Conservation (phyloP, 2,329 filamentous ascomycete species). For the Dactylellina drechsleri region DNA sequence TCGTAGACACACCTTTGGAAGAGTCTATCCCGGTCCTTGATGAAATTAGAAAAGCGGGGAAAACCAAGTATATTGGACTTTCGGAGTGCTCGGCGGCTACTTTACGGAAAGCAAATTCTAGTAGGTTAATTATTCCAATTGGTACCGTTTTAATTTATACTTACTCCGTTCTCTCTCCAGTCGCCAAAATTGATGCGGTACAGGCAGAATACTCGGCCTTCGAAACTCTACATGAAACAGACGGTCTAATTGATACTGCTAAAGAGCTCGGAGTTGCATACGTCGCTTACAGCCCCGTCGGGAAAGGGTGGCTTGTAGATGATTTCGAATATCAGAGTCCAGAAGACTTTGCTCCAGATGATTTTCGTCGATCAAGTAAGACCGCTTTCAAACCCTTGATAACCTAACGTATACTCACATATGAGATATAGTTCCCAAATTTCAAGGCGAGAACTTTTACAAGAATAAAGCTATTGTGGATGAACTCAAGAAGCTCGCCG, state of each 20-base stretch:
- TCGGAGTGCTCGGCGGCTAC: background rate
- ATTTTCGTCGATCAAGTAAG: slow-evolving; percentile 2
- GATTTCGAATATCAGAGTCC: background rate
- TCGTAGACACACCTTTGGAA: background rate
- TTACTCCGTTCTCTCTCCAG: background rate
- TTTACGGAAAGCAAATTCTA: background rate
- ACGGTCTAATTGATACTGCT: background rate
- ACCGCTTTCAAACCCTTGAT: background rate
- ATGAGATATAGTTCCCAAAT: background rate
- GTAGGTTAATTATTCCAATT: background rate
- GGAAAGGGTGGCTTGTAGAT: slow-evolving; percentile 1
- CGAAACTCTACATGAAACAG: background rate
- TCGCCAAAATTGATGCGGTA: background rate
- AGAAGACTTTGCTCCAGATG: background rate
- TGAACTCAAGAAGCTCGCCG: background rate
- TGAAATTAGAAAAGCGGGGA: slow-evolving; percentile 1
- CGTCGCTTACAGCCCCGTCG: slow-evolving; percentile 1
- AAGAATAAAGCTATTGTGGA: slow-evolving; percentile 1
- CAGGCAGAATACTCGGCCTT: background rate
- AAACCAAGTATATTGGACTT: background rate
- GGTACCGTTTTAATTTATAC: background rate
- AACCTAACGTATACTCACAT: background rate
- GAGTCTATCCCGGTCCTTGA: background rate
- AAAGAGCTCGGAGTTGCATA: background rate
- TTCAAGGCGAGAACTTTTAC: background rate